A percentile compares a stretch with the other conserved stretches of the same genome.
Evolutionary conservation across 179 eudicot genomes (phyloP).

Genomic region (Vitellaria paradoxa): DNA sequence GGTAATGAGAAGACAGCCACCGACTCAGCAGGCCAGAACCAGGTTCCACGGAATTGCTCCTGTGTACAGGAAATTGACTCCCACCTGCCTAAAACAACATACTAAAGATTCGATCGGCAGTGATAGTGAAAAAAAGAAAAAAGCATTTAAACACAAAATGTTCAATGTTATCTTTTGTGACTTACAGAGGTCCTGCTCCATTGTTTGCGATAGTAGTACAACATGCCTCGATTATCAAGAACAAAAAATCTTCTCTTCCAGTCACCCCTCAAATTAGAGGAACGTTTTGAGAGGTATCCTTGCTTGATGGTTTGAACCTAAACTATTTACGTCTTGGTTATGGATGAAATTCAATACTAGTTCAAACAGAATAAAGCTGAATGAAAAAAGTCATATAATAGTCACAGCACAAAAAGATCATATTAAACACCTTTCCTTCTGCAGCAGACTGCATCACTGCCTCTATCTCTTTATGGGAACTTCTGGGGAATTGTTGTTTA

Average conservation of each 20-base stretch:
- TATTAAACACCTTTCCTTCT: slow-evolving; percentile 70
- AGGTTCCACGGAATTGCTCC: slow-evolving; percentile 45
- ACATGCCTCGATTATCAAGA: slow-evolving; percentile 83
- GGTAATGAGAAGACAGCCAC: slow-evolving; percentile 79
- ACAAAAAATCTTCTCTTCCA: slow-evolving; percentile 90
- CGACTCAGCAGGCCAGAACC: slow-evolving; percentile 76
- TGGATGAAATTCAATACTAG: slow-evolving; percentile 2
- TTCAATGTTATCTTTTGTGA: slow-evolving; percentile 16
- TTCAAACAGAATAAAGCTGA: background rate
- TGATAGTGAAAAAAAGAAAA: slow-evolving; percentile 1
- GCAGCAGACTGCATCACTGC: slow-evolving; percentile 80
- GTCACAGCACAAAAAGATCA: slow-evolving; percentile 10
- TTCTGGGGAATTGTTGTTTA: slow-evolving; percentile 44
- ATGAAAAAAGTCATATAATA: background rate
- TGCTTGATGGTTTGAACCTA: slow-evolving; percentile 88
- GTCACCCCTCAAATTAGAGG: slow-evolving; percentile 83
- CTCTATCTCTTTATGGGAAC: slow-evolving; percentile 65
- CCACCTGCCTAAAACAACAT: slow-evolving; percentile 42
- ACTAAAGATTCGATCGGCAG: background rate
- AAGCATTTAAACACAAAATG: background rate
- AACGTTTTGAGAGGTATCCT: slow-evolving; percentile 87
- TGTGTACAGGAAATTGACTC: slow-evolving; percentile 33
- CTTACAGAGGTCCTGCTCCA: slow-evolving; percentile 67
- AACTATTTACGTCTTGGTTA: slow-evolving; percentile 32
- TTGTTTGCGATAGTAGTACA: slow-evolving; percentile 89